Evolutionary conservation across 371 early-diverging fungal genomes (phyloP).

Genomic region (Mortierella sp.): DNA sequence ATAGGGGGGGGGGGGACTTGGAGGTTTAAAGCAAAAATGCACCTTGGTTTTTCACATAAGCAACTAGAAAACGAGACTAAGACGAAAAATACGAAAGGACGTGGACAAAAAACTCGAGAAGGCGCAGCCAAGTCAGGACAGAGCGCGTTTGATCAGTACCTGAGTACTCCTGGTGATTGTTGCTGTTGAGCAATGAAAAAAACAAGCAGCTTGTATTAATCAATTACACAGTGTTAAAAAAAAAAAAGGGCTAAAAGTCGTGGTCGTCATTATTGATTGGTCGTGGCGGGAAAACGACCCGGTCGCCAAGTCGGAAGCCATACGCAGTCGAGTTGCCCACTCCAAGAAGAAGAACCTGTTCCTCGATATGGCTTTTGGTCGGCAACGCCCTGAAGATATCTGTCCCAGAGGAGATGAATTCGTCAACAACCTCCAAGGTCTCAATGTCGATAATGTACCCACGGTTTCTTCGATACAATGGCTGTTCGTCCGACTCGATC

Average conservation of each 20-base stretch:
- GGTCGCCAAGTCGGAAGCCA: neutral
- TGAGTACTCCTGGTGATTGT: too few relatives aligned
- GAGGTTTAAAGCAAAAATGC: too few relatives aligned
- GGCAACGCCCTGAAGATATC: conserved; percentile 4
- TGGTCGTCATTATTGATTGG: neutral
- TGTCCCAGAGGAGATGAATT: neutral
- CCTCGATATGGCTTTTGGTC: neutral
- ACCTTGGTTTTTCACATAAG: too few relatives aligned
- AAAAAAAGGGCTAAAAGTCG: neutral
- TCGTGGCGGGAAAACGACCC: neutral
- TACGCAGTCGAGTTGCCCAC: neutral
- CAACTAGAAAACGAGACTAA: too few relatives aligned
- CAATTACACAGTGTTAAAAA: too few relatives aligned
- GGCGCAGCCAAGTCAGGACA: too few relatives aligned
- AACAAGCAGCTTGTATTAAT: neutral
- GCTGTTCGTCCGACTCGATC: conserved; percentile 9
- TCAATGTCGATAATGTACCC: neutral
- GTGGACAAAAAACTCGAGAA: too few relatives aligned
- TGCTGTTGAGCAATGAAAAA: neutral
- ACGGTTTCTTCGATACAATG: conserved; percentile 1
- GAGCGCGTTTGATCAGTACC: too few relatives aligned
- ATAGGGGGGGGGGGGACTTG: too few relatives aligned
- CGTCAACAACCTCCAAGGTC: neutral
- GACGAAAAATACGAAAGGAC: too few relatives aligned
- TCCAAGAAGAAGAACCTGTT: conserved; percentile 2